Percentiles rank a stretch among this genome's conserved stretches.
Conservation (phyloP, 345 rosid genomes). For the Isatis tinctoria region DNA sequence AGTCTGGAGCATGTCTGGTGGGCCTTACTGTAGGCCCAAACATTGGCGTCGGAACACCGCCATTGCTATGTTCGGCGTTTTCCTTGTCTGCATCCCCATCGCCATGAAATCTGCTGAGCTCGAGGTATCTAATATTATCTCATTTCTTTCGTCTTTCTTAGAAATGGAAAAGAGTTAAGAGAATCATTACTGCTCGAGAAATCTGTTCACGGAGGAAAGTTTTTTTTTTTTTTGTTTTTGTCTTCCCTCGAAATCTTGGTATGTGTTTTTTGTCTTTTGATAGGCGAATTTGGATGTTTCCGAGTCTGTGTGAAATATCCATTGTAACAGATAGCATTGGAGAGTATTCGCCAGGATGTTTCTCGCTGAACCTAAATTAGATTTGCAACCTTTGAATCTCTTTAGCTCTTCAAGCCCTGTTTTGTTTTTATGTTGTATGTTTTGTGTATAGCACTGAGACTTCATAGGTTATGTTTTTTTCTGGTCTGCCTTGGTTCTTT, state of each 20-base stretch:
- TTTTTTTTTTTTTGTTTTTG: neutral
- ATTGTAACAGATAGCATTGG: no score
- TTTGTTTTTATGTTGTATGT: neutral
- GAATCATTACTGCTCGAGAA: no score
- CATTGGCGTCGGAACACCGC: constrained; percentile 98
- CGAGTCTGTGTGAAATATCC: no score
- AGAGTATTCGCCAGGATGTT: neutral
- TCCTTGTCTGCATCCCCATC: constrained; percentile 86
- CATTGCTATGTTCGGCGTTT: constrained; percentile 75
- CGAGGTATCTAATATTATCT: constrained; percentile 43
- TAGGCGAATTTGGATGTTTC: no score
- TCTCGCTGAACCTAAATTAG: neutral
- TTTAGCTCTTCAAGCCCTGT: neutral
- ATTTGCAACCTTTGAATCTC: neutral
- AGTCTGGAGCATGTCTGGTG: constrained; percentile 95
- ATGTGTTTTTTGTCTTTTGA: neutral
- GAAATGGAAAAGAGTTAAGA: no score
- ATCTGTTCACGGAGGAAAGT: no score
- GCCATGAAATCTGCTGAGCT: constrained; percentile 92
- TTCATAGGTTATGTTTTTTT: neutral
- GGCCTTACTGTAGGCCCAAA: constrained; percentile 90
- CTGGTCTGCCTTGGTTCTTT: neutral
- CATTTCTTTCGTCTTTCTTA: neutral
- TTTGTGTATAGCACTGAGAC: neutral
- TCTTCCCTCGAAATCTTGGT: neutral